phyloP scores from a whole-genome alignment of 176 grass and related monocot genomes.

The Rhynchospora breviuscula region DNA sequence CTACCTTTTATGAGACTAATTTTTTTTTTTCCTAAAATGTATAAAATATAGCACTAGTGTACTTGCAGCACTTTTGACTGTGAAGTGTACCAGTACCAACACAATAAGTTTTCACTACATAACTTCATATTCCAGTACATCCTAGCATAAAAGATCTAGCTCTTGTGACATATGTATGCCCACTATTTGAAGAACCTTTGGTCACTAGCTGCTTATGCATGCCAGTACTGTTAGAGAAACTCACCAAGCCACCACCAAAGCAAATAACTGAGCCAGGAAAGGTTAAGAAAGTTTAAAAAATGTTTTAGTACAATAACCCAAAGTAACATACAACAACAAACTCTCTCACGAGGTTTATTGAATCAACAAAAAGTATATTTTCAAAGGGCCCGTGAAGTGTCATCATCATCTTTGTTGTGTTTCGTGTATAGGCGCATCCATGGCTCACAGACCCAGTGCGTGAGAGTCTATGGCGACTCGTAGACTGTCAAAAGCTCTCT shows the following conservation, averaged over 20 bases:
- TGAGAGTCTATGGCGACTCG: conserved; percentile 60
- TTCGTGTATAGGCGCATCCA: conserved; percentile 46
- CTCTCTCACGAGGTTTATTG: neutral
- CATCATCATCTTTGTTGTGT: neutral
- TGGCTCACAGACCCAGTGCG: conserved; percentile 48
- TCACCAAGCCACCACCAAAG: too few species aligned
- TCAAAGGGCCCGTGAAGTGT: neutral
- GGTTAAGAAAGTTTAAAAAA: neutral
- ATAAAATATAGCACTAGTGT: neutral
- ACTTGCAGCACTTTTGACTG: neutral
- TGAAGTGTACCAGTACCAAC: neutral
- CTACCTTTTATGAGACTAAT: neutral
- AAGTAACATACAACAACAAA: neutral
- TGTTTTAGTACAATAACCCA: neutral
- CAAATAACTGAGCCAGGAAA: neutral
- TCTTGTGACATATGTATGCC: neutral
- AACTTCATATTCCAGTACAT: neutral
- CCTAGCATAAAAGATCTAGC: neutral
- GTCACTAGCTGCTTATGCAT: neutral
- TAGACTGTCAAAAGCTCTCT: conserved; percentile 87
- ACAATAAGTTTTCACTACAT: neutral
- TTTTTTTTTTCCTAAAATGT: neutral
- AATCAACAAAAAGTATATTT: neutral
- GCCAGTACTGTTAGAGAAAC: neutral
- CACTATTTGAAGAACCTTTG: neutral